Conservation (phyloP, 148 eudicot species). For the Polygonum maritimum region DNA sequence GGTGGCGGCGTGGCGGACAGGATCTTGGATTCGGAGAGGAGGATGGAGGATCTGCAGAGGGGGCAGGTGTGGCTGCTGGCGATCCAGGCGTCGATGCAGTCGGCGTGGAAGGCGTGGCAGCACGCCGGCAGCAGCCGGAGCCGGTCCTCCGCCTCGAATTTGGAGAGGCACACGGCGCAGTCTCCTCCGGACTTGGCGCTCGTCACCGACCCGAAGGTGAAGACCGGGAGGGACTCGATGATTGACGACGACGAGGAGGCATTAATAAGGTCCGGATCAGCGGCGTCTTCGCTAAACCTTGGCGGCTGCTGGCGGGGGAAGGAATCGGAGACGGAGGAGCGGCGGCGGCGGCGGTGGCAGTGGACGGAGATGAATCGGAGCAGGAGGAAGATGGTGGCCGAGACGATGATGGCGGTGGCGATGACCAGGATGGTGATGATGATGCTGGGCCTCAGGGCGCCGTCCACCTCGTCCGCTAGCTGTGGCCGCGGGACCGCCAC, state of each 20-base stretch:
- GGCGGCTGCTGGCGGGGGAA: not conserved
- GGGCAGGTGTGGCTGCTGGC: slow-evolving; percentile 64
- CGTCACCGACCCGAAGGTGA: slow-evolving; percentile 47
- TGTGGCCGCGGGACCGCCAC: not conserved
- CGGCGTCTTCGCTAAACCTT: no score
- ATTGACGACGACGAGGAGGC: slow-evolving; percentile 12
- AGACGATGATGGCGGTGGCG: slow-evolving; percentile 47
- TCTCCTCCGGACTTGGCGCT: slow-evolving; percentile 36
- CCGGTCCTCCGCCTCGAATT: slow-evolving; percentile 61
- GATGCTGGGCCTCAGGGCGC: slow-evolving; percentile 7
- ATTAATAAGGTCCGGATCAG: no score
- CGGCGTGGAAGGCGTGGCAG: slow-evolving; percentile 81
- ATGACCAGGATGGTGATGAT: slow-evolving; percentile 37
- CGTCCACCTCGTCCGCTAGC: not conserved
- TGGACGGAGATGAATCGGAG: slow-evolving; percentile 34
- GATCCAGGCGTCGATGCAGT: slow-evolving; percentile 85
- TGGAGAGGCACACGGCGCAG: slow-evolving; percentile 81
- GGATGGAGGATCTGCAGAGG: slow-evolving; percentile 62
- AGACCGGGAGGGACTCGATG: slow-evolving; percentile 51
- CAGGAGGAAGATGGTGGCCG: slow-evolving; percentile 62
- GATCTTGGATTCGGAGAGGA: slow-evolving; percentile 41
- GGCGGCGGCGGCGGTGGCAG: slow-evolving; percentile 18
- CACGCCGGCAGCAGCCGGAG: slow-evolving; percentile 73
- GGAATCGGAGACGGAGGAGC: slow-evolving; percentile 4
- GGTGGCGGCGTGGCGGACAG: slow-evolving; percentile 6